Evolutionary conservation across 179 eudicot genomes (phyloP).

Genomic region (Dionaea muscipula): DNA sequence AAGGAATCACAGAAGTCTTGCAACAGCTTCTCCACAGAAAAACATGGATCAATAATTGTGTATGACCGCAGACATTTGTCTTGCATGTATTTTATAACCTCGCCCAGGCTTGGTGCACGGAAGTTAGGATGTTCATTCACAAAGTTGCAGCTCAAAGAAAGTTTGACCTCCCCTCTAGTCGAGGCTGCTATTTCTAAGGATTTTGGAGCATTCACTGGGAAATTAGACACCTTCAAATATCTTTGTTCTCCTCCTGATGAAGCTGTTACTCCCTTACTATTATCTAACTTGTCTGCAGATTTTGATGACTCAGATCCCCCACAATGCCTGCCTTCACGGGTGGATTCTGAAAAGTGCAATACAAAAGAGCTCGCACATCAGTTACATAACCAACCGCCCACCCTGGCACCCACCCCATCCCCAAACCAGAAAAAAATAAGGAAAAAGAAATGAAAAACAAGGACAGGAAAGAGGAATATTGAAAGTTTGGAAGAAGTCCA

Average conservation of each 20-base stretch:
- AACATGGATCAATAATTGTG: constrained; percentile 35
- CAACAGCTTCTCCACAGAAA: constrained; percentile 38
- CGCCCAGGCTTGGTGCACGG: constrained; percentile 28
- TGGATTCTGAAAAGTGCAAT: too few species aligned
- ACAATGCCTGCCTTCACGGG: constrained; percentile 10
- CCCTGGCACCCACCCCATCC: too few species aligned
- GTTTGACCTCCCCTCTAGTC: constrained; percentile 37
- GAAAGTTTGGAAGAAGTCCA: too few species aligned
- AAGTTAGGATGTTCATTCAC: constrained; percentile 20
- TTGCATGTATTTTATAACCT: constrained; percentile 26
- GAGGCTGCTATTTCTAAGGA: constrained; percentile 39
- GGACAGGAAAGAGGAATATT: too few species aligned
- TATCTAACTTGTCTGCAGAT: constrained; percentile 10
- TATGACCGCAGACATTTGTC: constrained; percentile 29
- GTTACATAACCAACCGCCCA: too few species aligned
- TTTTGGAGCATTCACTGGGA: constrained; percentile 11
- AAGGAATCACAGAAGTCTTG: constrained; percentile 41
- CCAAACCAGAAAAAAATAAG: too few species aligned
- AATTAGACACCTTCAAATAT: constrained; percentile 11
- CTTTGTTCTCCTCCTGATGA: constrained; percentile 13
- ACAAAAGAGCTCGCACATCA: too few species aligned
- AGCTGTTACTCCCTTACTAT: constrained; percentile 8
- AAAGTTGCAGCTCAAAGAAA: constrained; percentile 26
- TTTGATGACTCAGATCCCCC: constrained; percentile 9
- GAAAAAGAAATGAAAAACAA: too few species aligned